Base-by-base conservation (phyloP, 2,329 filamentous ascomycete genomes). In the Colletotrichum tanaceti region DNA sequence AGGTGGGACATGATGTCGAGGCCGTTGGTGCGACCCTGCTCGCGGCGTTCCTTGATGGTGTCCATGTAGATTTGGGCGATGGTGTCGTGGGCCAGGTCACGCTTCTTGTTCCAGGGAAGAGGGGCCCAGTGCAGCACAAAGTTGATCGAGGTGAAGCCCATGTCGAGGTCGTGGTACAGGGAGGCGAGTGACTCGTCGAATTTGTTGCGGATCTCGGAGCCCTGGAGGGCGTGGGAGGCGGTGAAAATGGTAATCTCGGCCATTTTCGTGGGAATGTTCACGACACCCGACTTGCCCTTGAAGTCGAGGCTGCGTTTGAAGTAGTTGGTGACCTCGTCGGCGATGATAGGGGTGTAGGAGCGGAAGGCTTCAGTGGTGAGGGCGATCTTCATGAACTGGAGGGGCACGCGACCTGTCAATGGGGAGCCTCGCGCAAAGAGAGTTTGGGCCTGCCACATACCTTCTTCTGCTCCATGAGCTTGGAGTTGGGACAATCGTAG, bases 401-500 rank as follows among this genome's bases (percentile, higher is more conserved):
- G 24, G 54, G 38, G 39, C 32, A 39, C 16, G 16, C 20, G 39
- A 58, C 11, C 39, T 52, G 65, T 77, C 58, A 75, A 73, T 28
- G 50, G 10, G n/a, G 13, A 38, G 18, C 50, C 16, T 39, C 50
- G 46, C 16, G 35, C 16, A 41, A 50, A 39, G 46, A 50, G 22
- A 58, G 43, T 55, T 55, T 50, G 7, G 20, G n/a, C 10, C 10
- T n/a, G 13, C 38, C 41, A n/a, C 41, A 71, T 78, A 94, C 92
- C 89, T 95, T 96, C 85, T 97, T 97, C 85, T 97, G 93, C 83
- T 97, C 93, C 93, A 97, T 97, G 76, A 97, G 87, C 82, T 97
- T 97, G 67, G 93, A 86, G 78, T 97, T 97, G 49, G 93, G 93
- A 81, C 93, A 96, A 78, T 97, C 93, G 77, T 97, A 97, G 62